Evolutionary conservation across 2,329 filamentous ascomycete species (phyloP), one percentile per base, ranked within the genome.

Genomic region (Cadophora malorum): DNA sequence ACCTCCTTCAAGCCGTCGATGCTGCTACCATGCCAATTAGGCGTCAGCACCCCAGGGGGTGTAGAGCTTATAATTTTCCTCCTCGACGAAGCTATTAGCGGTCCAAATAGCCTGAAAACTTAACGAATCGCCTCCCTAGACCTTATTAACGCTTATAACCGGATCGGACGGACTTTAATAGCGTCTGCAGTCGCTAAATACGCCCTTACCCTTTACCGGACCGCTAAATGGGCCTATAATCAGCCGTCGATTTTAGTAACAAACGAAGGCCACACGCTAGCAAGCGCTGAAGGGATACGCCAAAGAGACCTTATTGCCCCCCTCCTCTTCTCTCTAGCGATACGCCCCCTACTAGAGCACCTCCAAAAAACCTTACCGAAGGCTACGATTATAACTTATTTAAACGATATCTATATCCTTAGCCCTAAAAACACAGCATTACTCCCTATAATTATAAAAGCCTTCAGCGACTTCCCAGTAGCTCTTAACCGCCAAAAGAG

Each of bases 401-500:
- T 52, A 21, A 21, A 52, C 49, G 49, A 52, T 12, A 52, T 52
- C 4, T 52, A 52, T 23, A 52, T 52, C 12, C 21, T 21, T 23
- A 52, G n/a, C 9, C 49, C 49, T 1, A 21, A 52, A 23, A 23
- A 4, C 4, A 52, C 8, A 52, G n/a, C 49, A 5, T 12, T 52
- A 23, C 49, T 52, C 19, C 49, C n/a, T 21, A 3, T 52, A 52
- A 21, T 52, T 23, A 23, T 25, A 52, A 21, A 52, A 21, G 49
- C 49, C 3, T 52, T 52, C 19, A 1, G 25, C 6, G 10, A 52
- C 49, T 52, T 21, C 1, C 49, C 9, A 52, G 49, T 52, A 23
- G 49, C 49, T 52, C 49, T 52, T 6, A 52, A 52, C 12, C 49
- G 49, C 49, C 49, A 25, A 52, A 52, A 52, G n/a, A 52, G 49